Evolutionary conservation across 176 grass and related monocot genomes (phyloP).

Genomic region (Hyparrhenia diplandra): DNA sequence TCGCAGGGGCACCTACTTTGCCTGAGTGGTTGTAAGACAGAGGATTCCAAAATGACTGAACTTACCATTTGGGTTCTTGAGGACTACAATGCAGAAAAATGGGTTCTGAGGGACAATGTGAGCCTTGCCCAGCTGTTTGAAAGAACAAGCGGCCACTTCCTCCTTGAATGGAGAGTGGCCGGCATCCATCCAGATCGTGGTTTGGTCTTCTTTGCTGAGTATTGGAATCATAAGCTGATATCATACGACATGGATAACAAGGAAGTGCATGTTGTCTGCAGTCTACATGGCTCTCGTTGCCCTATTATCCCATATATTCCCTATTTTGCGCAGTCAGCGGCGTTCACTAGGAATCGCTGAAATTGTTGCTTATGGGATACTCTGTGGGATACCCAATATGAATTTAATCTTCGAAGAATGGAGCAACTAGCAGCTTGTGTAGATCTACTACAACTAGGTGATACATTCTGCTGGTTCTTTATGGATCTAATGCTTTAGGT

Average conservation of each 20-base stretch:
- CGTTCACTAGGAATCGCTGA: neutral
- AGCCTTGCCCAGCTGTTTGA: neutral
- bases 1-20: neutral
- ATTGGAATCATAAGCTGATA: neutral
- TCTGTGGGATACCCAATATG: neutral
- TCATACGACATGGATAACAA: neutral
- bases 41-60: neutral
- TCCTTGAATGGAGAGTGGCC: neutral
- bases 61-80: conserved; percentile 6
- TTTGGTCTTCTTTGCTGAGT: neutral
- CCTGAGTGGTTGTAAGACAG: neutral
- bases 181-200: neutral
- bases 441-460: neutral
- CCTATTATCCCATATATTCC: neutral
- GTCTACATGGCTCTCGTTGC: neutral
- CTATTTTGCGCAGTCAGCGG: neutral
- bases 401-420: neutral
- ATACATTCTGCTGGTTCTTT: neutral
- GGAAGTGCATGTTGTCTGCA: neutral
- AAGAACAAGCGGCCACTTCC: neutral
- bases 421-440: neutral
- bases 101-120: neutral
- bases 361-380: neutral
- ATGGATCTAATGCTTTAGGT: neutral
- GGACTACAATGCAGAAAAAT: neutral